These are phyloP conservation scores for Actinomortierella wolfii DNA, from an alignment of 371 early-diverging fungal species.

Conservation along the genomic window DNA sequence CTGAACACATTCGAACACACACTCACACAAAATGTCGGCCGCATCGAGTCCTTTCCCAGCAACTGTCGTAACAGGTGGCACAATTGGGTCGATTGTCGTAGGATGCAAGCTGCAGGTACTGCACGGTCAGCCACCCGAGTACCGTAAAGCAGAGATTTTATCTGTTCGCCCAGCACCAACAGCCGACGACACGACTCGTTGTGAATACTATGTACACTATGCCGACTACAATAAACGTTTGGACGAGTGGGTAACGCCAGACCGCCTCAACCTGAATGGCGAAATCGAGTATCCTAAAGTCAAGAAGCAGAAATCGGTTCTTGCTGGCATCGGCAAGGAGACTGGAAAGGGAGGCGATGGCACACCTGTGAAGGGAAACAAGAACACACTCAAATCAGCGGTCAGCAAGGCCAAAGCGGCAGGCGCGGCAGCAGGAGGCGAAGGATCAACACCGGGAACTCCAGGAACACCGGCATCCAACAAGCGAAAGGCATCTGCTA, in stretches of 20 bases:
- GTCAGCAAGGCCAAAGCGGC: conserved; percentile 35
- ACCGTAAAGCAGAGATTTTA: conserved; percentile 92
- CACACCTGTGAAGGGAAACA: conserved; percentile 20
- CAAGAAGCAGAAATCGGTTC: conserved; percentile 51
- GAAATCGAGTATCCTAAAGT: conserved; percentile 81
- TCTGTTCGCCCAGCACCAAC: conserved; percentile 69
- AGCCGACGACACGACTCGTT: conserved; percentile 43
- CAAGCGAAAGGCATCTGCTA: conserved; percentile 43
- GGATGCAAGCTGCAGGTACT: conserved; percentile 48
- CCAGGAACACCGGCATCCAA: conserved; percentile 14
- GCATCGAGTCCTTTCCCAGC: conserved; percentile 41
- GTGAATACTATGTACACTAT: conserved; percentile 98
- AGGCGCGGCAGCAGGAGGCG: conserved; percentile 22
- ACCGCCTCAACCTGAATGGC: conserved; percentile 71
- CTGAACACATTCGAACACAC: neutral
- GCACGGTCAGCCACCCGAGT: conserved; percentile 51
- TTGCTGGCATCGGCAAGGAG: conserved; percentile 49
- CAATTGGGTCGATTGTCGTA: conserved; percentile 34
- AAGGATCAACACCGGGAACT: conserved; percentile 4
- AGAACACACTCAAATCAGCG: conserved; percentile 34
- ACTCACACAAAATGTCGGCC: conserved; percentile 17
- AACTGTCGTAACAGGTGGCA: conserved; percentile 34
- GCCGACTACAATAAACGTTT: conserved; percentile 98
- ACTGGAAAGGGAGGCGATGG: conserved; percentile 46
- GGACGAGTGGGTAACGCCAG: conserved; percentile 96